phyloP scores from a whole-genome alignment of 23 red algal species.

The Agarophyton chilense region DNA sequence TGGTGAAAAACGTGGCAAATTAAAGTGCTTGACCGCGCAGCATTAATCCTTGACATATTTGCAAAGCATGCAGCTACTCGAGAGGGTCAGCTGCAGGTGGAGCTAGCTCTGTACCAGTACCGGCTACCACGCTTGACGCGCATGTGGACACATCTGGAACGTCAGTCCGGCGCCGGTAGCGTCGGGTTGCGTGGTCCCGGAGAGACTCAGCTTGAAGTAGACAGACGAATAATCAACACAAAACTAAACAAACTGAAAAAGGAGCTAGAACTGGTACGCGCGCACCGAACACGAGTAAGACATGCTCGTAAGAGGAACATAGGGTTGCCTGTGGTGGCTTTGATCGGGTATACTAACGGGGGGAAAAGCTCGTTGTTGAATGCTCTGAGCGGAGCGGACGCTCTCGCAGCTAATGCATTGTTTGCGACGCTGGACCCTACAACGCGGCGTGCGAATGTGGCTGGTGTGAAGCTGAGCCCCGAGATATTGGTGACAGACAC shows the following conservation, averaged over 20 bases:
- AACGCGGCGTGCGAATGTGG: slow-evolving; percentile 78
- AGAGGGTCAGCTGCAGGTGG: slow-evolving; percentile 93
- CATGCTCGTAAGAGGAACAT: slow-evolving; percentile 44
- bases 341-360: slow-evolving; percentile 89
- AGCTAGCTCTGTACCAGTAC: slow-evolving; percentile 97
- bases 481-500: slow-evolving; percentile 89
- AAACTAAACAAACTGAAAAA: slow-evolving; percentile 74
- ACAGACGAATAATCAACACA: slow-evolving; percentile 77
- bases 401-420: slow-evolving; percentile 81
- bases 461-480: slow-evolving; percentile 72
- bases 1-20: slow-evolving; percentile 78
- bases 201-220: slow-evolving; percentile 95
- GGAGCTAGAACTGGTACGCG: slow-evolving; percentile 72
- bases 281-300: slow-evolving; percentile 66
- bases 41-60: slow-evolving; percentile 99
- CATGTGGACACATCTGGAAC: slow-evolving; percentile 94
- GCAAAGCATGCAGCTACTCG: slow-evolving; percentile 93
- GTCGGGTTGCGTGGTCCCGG: slow-evolving; percentile 94
- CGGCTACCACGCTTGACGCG: slow-evolving; percentile 89
- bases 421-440: slow-evolving; percentile 97
- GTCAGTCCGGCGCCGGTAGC: slow-evolving; percentile 83
- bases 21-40: slow-evolving; percentile 96
- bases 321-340: slow-evolving; percentile 75
- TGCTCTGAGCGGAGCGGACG: slow-evolving; percentile 66
- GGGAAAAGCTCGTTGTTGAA: slow-evolving; percentile 89